phyloP scores from a whole-genome alignment of 352 stramenopile species.

The Peronospora farinosa region DNA sequence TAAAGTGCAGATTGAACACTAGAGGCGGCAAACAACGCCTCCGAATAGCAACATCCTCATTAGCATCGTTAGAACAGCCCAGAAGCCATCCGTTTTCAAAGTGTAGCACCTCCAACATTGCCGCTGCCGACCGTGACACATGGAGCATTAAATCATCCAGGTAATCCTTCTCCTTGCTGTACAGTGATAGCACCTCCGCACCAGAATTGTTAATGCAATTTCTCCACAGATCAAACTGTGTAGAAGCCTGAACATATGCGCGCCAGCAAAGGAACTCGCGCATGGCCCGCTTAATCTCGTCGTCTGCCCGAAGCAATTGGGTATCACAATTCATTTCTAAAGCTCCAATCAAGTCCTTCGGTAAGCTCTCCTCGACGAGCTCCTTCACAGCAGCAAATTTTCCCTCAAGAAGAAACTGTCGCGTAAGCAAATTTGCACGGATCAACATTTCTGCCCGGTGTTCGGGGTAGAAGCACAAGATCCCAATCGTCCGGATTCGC shows the following conservation, averaged over 20 bases:
- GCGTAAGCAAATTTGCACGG: constrained; percentile 52
- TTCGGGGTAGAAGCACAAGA: constrained; percentile 65
- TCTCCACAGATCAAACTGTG: constrained; percentile 68
- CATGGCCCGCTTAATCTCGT: constrained; percentile 49
- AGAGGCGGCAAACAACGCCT: constrained; percentile 57
- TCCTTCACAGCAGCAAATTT: constrained; percentile 61
- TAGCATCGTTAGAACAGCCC: constrained; percentile 38
- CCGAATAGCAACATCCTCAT: constrained; percentile 40
- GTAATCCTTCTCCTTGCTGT: constrained; percentile 75
- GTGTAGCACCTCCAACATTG: constrained; percentile 63
- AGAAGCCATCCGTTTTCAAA: constrained; percentile 77
- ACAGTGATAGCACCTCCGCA: constrained; percentile 32
- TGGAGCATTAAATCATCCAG: constrained; percentile 74
- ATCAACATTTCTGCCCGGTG: constrained; percentile 58
- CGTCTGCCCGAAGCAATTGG: constrained; percentile 35
- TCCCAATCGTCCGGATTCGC: constrained; percentile 63
- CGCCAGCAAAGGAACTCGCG: constrained; percentile 71
- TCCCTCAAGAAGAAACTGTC: constrained; percentile 64
- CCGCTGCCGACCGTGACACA: constrained; percentile 41
- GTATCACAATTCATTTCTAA: constrained; percentile 44
- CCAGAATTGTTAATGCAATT: constrained; percentile 37
- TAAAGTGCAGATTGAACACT: constrained; percentile 69
- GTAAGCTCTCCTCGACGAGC: constrained; percentile 50
- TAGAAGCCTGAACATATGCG: constrained; percentile 55
- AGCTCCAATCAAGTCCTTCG: constrained; percentile 63